These are phyloP conservation scores for Testicularia cyperi DNA, from an alignment of 1,284 basidiomycete genomes.

Conservation along the genomic window DNA sequence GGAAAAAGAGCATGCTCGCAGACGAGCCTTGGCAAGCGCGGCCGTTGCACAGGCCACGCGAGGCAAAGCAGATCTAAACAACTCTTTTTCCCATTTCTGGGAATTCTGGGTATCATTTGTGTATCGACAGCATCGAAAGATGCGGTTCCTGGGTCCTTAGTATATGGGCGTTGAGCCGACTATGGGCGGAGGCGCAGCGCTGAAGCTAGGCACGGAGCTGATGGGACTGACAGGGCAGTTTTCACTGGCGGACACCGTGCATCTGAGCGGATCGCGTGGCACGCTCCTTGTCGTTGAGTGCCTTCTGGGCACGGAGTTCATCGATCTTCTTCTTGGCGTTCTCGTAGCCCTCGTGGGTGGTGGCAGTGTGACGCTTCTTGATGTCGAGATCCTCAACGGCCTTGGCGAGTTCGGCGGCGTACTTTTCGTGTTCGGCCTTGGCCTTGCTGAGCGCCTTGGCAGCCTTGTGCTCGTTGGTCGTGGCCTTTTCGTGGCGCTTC, in stretches of 20 bases:
- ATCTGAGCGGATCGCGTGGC: constrained; percentile 28
- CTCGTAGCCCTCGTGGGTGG: constrained; percentile 38
- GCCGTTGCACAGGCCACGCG: too few species aligned
- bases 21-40: too few species aligned
- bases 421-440: constrained; percentile 46
- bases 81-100: too few species aligned
- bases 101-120: too few species aligned
- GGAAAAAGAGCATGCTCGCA: too few species aligned
- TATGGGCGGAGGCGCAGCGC: too few species aligned
- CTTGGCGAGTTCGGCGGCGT: constrained; percentile 41
- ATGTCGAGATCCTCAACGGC: constrained; percentile 51
- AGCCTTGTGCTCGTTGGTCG: constrained; percentile 49
- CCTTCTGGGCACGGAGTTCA: constrained; percentile 41
- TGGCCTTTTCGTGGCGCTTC: constrained; percentile 49
- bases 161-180: too few species aligned
- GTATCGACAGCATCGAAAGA: too few species aligned
- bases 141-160: too few species aligned
- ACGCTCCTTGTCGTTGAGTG: constrained; percentile 41
- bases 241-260: constrained; percentile 24
- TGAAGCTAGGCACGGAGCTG: too few species aligned
- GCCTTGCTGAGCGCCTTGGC: constrained; percentile 45
- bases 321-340: constrained; percentile 43
- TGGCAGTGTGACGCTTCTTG: constrained; percentile 50
- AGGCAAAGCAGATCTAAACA: too few species aligned
- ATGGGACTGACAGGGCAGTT: too few species aligned